A percentile compares a stretch with the other conserved stretches of the same genome.
phyloP scores from a whole-genome alignment of 495 filamentous ascomycete species.

The Neurospora tetrasperma region DNA sequence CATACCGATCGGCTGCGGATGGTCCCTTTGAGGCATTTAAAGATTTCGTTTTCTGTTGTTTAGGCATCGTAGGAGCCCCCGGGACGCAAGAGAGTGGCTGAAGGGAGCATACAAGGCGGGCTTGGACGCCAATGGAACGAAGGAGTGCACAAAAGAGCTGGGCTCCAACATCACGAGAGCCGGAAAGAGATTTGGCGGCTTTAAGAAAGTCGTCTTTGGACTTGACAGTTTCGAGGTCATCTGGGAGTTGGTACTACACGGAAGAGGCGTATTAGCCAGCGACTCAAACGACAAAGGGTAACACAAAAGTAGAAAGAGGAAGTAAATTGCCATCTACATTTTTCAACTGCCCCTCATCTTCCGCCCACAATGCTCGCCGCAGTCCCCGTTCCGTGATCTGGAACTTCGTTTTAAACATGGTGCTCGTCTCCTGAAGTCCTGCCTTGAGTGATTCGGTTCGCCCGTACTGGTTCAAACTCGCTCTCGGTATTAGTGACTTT shows the following conservation, averaged over 20 bases:
- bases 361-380: slow-evolving; percentile 60
- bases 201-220: slow-evolving; percentile 60
- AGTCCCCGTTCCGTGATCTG: slow-evolving; percentile 60
- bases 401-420: slow-evolving; percentile 58
- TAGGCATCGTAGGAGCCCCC: slow-evolving; percentile 37
- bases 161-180: slow-evolving; percentile 81
- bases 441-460: slow-evolving; percentile 64
- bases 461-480: slow-evolving; percentile 55
- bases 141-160: slow-evolving; percentile 85
- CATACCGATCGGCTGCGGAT: slow-evolving; percentile 15
- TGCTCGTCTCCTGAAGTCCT: slow-evolving; percentile 59
- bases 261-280: slow-evolving; percentile 15
- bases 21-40: slow-evolving; percentile 13
- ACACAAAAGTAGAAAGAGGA: slow-evolving; percentile 1
- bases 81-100: slow-evolving; percentile 69
- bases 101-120: slow-evolving; percentile 87
- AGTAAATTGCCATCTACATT: slow-evolving; percentile 31
- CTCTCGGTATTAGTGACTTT: slow-evolving; percentile 52
- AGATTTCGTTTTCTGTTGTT: slow-evolving; percentile 26
- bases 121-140: slow-evolving; percentile 63
- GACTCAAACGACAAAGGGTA: background rate
- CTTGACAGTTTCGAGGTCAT: slow-evolving; percentile 41
- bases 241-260: slow-evolving; percentile 39
- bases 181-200: slow-evolving; percentile 53
- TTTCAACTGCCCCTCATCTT: slow-evolving; percentile 48